These are phyloP conservation scores for Microthlaspi erraticum DNA, from an alignment of 345 rosid species.

Conservation along the genomic window DNA sequence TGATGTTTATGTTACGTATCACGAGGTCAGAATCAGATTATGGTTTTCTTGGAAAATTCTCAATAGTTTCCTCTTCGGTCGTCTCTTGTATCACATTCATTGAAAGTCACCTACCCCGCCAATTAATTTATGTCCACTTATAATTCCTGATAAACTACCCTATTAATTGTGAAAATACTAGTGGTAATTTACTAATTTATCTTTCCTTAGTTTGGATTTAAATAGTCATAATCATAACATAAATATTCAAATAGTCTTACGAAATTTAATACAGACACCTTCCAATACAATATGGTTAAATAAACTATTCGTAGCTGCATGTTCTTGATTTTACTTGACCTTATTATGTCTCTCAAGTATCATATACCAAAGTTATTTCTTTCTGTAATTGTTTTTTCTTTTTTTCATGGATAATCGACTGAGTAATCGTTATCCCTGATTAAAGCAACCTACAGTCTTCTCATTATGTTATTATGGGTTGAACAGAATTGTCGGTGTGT, in stretches of 20 bases:
- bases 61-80: constrained; percentile 28
- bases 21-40: constrained; percentile 17
- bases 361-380: not conserved
- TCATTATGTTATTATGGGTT: constrained; percentile 1
- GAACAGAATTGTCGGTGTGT: constrained; percentile 7
- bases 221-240: constrained; percentile 2
- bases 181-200: not conserved
- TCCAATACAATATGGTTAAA: constrained; percentile 4
- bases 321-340: not conserved
- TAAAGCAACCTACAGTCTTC: not conserved
- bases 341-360: not conserved
- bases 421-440: constrained; percentile 8
- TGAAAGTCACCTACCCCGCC: constrained; percentile 34
- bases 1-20: not conserved
- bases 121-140: constrained; percentile 26
- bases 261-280: not conserved
- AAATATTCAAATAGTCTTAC: not conserved
- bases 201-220: not conserved
- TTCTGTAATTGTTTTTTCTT: not conserved
- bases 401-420: constrained; percentile 4
- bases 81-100: constrained; percentile 19
- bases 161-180: constrained; percentile 15
- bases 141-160: not conserved
- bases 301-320: constrained; percentile 1
- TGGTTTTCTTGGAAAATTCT: constrained; percentile 24